These are phyloP conservation scores for Metarhizium anisopliae DNA, from an alignment of 2,329 filamentous ascomycete genomes.

Conservation along the genomic window DNA sequence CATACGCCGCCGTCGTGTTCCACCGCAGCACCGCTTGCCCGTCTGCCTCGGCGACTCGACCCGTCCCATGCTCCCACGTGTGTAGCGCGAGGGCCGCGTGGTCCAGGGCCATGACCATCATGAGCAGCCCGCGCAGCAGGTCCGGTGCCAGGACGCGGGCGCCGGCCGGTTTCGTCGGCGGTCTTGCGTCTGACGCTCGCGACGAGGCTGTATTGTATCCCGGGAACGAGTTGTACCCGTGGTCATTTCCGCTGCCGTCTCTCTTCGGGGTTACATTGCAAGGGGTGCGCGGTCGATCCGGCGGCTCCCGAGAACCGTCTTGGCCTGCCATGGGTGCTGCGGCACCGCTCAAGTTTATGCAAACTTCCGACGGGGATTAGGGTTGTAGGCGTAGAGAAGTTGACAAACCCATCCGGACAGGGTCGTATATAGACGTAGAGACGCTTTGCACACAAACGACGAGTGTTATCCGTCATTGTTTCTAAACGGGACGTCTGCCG, in stretches of 20 bases:
- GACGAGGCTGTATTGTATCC: slow-evolving; percentile 1
- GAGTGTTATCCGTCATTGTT: too few species aligned
- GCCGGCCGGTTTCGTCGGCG: neutral
- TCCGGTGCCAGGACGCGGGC: slow-evolving; percentile 32
- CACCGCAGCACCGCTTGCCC: slow-evolving; percentile 23
- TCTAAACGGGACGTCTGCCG: too few species aligned
- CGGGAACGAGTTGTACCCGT: slow-evolving; percentile 12
- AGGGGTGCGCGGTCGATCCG: neutral
- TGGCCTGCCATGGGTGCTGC: neutral
- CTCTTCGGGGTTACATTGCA: neutral
- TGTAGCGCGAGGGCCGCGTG: slow-evolving; percentile 30
- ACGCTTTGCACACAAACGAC: too few species aligned
- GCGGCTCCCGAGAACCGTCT: neutral
- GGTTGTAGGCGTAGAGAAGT: too few species aligned
- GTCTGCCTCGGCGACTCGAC: slow-evolving; percentile 26
- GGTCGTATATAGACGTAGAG: too few species aligned
- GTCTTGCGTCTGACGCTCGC: neutral
- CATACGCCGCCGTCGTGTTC: slow-evolving; percentile 28
- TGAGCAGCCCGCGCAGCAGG: slow-evolving; percentile 34
- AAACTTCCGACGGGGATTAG: too few species aligned
- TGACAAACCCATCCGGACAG: too few species aligned
- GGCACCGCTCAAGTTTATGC: neutral
- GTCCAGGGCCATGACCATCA: slow-evolving; percentile 35
- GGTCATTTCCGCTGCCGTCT: slow-evolving; percentile 5
- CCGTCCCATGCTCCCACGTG: slow-evolving; percentile 32